Percentiles rank a stretch among this genome's conserved stretches.
Evolutionary conservation across 176 grass and related monocot species (phyloP).

Genomic region (Phoenix dactylifera): DNA sequence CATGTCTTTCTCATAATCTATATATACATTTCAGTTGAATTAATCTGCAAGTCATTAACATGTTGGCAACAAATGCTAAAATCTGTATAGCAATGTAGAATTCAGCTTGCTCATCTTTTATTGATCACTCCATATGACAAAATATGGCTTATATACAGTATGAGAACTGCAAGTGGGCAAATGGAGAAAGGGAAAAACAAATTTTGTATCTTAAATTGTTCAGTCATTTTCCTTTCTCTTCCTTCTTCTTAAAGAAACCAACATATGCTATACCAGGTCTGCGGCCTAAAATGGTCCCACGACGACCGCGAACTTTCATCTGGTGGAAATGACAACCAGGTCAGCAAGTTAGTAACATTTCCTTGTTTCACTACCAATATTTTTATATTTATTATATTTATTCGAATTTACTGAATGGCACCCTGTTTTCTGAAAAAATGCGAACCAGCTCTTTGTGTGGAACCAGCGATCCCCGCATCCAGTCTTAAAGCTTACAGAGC

Average conservation of each 20-base stretch:
- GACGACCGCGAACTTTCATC: slow-evolving; percentile 94
- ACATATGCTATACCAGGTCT: slow-evolving; percentile 34
- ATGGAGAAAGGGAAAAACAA: too few relatives aligned
- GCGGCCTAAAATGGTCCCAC: slow-evolving; percentile 96
- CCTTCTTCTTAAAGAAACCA: neutral
- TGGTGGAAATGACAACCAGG: slow-evolving; percentile 94
- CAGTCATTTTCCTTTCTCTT: neutral
- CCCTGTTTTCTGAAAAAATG: neutral
- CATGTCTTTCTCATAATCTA: too few relatives aligned
- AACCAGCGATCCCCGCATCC: slow-evolving; percentile 90
- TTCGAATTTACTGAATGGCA: neutral
- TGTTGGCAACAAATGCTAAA: too few relatives aligned
- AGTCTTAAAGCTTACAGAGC: slow-evolving; percentile 60
- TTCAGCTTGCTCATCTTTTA: too few relatives aligned
- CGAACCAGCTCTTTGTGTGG: slow-evolving; percentile 68
- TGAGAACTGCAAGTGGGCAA: too few relatives aligned
- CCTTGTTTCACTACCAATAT: too few relatives aligned
- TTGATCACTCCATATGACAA: too few relatives aligned
- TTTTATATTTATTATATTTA: neutral
- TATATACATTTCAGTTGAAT: too few relatives aligned
- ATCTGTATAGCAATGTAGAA: too few relatives aligned
- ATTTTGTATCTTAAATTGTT: too few relatives aligned
- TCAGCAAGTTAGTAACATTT: neutral
- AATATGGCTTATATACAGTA: too few relatives aligned
- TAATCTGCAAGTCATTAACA: too few relatives aligned